Percentiles rank a stretch among this genome's conserved stretches.
These are phyloP conservation scores for Turritis glabra DNA, from an alignment of 345 rosid genomes.

Conservation along the genomic window DNA sequence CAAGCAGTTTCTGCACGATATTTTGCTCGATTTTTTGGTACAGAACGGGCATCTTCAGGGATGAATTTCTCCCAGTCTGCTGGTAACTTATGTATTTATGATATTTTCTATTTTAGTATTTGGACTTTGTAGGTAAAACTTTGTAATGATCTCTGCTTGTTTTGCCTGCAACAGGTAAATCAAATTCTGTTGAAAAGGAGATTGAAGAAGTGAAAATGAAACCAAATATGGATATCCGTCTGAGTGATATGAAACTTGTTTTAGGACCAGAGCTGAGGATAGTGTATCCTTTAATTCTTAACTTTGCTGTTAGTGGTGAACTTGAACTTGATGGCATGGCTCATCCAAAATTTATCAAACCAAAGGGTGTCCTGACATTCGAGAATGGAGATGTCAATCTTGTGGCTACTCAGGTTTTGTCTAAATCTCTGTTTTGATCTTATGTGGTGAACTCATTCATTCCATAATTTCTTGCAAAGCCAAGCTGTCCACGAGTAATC, in stretches of 20 bases:
- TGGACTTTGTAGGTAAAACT: background rate
- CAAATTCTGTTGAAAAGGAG: constrained; percentile 70
- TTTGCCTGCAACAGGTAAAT: constrained; percentile 52
- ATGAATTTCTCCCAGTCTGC: constrained; percentile 59
- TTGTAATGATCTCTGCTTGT: constrained; percentile 29
- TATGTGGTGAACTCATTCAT: background rate
- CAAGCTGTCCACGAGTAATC: background rate
- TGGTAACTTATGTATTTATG: constrained; percentile 44
- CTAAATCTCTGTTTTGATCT: constrained; percentile 30
- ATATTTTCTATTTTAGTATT: background rate
- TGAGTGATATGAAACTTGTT: constrained; percentile 86
- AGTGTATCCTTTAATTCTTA: constrained; percentile 87
- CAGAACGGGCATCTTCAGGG: constrained; percentile 66
- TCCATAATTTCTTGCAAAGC: constrained; percentile 4
- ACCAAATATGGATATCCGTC: constrained; percentile 82
- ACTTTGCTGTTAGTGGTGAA: constrained; percentile 93
- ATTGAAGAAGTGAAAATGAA: constrained; percentile 62
- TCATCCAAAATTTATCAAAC: constrained; percentile 89
- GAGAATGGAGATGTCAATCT: constrained; percentile 99
- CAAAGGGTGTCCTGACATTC: constrained; percentile 84
- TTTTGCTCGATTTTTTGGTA: constrained; percentile 68
- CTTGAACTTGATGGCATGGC: constrained; percentile 88
- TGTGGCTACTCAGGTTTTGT: constrained; percentile 85
- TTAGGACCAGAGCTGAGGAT: constrained; percentile 94
- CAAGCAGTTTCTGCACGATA: constrained; percentile 89